Evolutionary conservation across 139 green algal genomes (phyloP).

Genomic region (Deuterostichococcus epilithicus): DNA sequence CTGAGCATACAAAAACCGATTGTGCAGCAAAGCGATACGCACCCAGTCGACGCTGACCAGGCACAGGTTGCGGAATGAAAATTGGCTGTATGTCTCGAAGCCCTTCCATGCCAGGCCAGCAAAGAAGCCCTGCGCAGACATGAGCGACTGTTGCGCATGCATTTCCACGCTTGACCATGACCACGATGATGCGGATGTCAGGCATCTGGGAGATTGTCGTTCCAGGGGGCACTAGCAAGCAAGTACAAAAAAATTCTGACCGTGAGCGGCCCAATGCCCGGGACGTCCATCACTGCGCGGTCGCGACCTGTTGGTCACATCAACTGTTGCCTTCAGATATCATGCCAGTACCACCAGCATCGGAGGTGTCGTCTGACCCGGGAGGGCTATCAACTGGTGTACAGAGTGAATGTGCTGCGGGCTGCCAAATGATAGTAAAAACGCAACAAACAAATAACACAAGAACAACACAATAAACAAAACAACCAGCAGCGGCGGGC

Average conservation of each 20-base stretch:
- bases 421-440: too few species aligned
- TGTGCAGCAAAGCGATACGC: constrained; percentile 28
- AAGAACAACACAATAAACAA: too few species aligned
- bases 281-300: constrained; percentile 88
- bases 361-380: too few species aligned
- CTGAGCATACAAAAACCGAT: constrained; percentile 17
- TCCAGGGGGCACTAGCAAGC: too few species aligned
- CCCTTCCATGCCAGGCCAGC: constrained; percentile 80
- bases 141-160: neutral
- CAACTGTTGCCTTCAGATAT: too few species aligned
- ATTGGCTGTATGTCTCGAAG: constrained; percentile 81
- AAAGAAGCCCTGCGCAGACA: constrained; percentile 33
- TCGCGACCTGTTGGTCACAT: constrained; percentile 51
- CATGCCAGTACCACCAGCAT: too few species aligned
- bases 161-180: neutral
- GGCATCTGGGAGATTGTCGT: too few species aligned
- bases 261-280: constrained; percentile 55
- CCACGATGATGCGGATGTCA: too few species aligned
- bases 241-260: too few species aligned
- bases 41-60: constrained; percentile 80
- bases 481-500: neutral
- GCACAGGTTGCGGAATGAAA: constrained; percentile 72
- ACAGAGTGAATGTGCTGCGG: too few species aligned
- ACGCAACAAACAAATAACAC: too few species aligned
- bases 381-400: too few species aligned